phyloP scores from a whole-genome alignment of 768 basidiomycete species.

The Lactarius pseudohatsudake region DNA sequence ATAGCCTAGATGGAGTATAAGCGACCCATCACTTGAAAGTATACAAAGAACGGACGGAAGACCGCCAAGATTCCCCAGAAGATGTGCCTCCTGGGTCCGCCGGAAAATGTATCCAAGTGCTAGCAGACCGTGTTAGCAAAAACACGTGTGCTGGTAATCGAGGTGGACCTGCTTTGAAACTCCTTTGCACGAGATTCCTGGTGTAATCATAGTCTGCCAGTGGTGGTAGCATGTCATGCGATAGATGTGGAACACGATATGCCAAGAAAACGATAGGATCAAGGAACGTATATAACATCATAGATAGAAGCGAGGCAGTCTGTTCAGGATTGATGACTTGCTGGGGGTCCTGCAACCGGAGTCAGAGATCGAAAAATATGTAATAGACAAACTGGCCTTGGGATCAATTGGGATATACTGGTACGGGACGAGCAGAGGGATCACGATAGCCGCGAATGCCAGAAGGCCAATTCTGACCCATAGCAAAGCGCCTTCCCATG shows the following conservation, averaged over 20 bases:
- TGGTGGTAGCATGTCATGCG: conserved; percentile 45
- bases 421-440: conserved; percentile 58
- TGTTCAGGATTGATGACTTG: conserved; percentile 35
- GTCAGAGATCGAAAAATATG: neutral
- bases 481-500: conserved; percentile 45
- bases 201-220: conserved; percentile 50
- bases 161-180: conserved; percentile 35
- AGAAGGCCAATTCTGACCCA: conserved; percentile 57
- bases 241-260: conserved; percentile 44
- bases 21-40: neutral
- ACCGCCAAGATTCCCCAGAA: conserved; percentile 33
- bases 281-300: conserved; percentile 50
- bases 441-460: conserved; percentile 43
- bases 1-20: conserved; percentile 13
- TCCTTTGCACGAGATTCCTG: conserved; percentile 37
- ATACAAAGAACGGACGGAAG: conserved; percentile 25
- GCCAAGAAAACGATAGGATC: conserved; percentile 51
- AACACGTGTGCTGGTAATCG: neutral
- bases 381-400: conserved; percentile 37
- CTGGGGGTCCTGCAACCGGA: conserved; percentile 31
- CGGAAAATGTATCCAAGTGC: conserved; percentile 34
- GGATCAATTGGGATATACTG: conserved; percentile 60
- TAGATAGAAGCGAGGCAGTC: conserved; percentile 35
- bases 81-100: conserved; percentile 27
- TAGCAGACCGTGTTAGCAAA: conserved; percentile 17